phyloP scores from a whole-genome alignment of 371 early-diverging fungal species.

The Mortierella sp. region DNA sequence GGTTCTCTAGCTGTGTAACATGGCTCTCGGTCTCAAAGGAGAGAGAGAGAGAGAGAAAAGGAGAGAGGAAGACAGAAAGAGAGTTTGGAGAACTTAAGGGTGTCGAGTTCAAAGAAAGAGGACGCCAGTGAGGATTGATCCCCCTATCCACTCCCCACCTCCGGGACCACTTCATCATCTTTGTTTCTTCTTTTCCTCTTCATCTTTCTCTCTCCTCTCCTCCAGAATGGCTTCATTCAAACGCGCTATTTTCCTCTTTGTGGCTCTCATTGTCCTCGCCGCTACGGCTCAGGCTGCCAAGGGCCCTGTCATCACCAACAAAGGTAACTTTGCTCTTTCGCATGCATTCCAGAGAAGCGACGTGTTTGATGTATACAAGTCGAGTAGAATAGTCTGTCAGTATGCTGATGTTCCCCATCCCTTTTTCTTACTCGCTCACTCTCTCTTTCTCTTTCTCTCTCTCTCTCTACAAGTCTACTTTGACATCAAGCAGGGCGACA shows the following conservation, averaged over 20 bases:
- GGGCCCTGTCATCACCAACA: conserved; percentile 51
- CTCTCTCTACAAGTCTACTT: conserved; percentile 74
- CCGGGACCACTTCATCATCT: conserved; percentile 19
- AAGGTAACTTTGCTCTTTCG: conserved; percentile 19
- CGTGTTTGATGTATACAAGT: too few species aligned
- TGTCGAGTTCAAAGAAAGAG: too few species aligned
- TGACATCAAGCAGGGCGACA: conserved; percentile 88
- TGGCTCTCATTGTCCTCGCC: conserved; percentile 35
- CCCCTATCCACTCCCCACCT: too few species aligned
- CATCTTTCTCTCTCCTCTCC: neutral
- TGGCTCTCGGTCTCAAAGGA: too few species aligned
- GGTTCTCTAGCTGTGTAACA: too few species aligned
- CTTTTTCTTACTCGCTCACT: neutral
- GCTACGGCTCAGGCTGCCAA: conserved; percentile 33
- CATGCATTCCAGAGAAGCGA: neutral
- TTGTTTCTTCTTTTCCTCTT: neutral
- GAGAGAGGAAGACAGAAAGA: too few species aligned
- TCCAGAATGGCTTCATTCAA: conserved; percentile 46
- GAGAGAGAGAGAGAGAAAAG: too few species aligned
- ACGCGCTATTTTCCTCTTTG: conserved; percentile 31
- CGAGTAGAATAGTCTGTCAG: too few species aligned
- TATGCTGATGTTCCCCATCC: too few species aligned
- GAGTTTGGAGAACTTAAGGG: too few species aligned
- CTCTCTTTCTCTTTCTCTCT: too few species aligned
- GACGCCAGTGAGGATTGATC: too few species aligned